Base-by-base conservation (phyloP, 495 filamentous ascomycete species). In the Podospora pseudopauciseta region DNA sequence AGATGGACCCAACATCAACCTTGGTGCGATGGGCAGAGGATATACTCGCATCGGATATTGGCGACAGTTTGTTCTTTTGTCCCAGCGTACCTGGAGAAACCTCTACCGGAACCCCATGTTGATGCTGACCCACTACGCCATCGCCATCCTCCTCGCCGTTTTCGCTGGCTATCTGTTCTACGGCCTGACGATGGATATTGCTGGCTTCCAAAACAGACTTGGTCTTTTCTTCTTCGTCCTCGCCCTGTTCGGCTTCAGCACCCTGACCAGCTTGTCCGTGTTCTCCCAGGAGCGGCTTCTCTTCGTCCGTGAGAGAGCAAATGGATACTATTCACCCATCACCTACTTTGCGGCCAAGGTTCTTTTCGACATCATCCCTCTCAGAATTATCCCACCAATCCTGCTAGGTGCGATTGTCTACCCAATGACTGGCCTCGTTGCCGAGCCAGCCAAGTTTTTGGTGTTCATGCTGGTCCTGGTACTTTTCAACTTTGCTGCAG, bases 51-150 rank as follows among this genome's bases (percentile, higher is more conserved):
- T 97, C 68, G 88, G 96, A 26, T 88, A 89, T 67, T 65, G 85
- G 13, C 84, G 90, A 32, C 95, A 99, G 75, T 97, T 98, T 77
- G 73, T 86, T 34, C 97, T 99, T 71, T 83, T 99, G 27, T 96
- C 93, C 6, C 85, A 88, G 71, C 87, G 95, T 32, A 99, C 96
- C 0, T 98, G 96, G 96, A 91, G 89, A 68, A 99, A 99, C 73
- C 88, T 99, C 3, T 97, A 99, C 80, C 89, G 95, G 54, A 97
- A 99, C 78, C 95, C 95, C 19, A 93, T 97, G 88, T 81, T 99
- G 59, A 99, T 99, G 95, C 86, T 99, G 60, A 97, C 96, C 0
- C 95, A 99, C 81, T 99, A 99, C 77, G 94, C 94, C n/a, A 98
- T 97, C 71, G 92, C 95, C 23, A 97, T 99, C 69, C 80, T 98